Conservation (phyloP, 2,329 filamentous ascomycete species). For the Apiospora kogelbergensis region DNA sequence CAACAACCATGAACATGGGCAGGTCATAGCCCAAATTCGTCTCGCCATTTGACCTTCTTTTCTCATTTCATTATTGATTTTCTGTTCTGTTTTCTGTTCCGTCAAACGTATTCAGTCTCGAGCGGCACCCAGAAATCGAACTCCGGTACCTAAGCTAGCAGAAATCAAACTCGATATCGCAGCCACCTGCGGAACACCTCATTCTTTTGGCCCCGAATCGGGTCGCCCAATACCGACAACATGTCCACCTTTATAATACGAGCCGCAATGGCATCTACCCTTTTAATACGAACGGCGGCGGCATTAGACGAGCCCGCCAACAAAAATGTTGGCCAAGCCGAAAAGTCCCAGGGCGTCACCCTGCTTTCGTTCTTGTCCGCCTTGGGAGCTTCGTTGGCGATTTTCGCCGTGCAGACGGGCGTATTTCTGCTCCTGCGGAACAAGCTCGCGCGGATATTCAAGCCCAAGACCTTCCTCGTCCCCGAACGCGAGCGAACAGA, state of each 20-base stretch:
- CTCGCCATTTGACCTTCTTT: not conserved
- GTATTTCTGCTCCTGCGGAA: conserved; percentile 77
- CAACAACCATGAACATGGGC: not conserved
- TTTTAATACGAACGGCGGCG: not conserved
- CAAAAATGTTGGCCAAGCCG: conserved; percentile 20
- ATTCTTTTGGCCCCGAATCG: not conserved
- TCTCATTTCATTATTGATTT: not conserved
- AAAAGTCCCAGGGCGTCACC: conserved; percentile 41
- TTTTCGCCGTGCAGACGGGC: conserved; percentile 64
- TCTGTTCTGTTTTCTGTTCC: not conserved
- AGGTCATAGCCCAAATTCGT: not conserved
- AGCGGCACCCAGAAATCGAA: not conserved
- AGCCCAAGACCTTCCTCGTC: conserved; percentile 83
- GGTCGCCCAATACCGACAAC: conserved; percentile 11
- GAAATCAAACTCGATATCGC: not conserved
- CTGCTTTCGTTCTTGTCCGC: conserved; percentile 64
- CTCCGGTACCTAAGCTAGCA: not conserved
- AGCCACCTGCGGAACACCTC: not conserved
- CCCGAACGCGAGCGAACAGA: conserved; percentile 80
- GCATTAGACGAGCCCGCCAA: not conserved
- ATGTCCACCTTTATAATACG: not conserved
- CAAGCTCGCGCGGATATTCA: conserved; percentile 80
- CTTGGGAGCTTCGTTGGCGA: conserved; percentile 57
- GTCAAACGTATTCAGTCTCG: not conserved
- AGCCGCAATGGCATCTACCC: not conserved